Base-by-base conservation (phyloP, 352 stramenopile species). In the Phytophthora pisi region DNA sequence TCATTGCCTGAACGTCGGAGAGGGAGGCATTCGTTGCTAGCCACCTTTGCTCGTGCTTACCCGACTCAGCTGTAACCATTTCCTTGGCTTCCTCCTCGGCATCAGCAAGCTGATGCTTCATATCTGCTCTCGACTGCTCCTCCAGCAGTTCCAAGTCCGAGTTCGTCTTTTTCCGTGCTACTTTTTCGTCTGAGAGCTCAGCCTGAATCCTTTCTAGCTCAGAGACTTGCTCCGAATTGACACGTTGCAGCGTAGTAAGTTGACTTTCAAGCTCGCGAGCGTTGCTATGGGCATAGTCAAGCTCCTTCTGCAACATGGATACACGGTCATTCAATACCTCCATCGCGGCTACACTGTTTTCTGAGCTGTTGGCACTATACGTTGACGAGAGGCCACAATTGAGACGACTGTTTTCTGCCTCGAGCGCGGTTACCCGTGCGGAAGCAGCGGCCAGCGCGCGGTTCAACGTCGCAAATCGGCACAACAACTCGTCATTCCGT, bases 381-480 rank as follows among this genome's bases (percentile, higher is more conserved):
- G 26, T 28, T 4, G 38, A 38, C 23, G 5, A 15, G 6, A 18
- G 1, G 4, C 18, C 42, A 18, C 7, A 31, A 24, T 38, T 40
- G 20, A 64, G 60, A 61, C 57, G 40, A 63, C 15, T 15, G 38
- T 66, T 72, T 64, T 72, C 59, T 49, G 26, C 28, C 45, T 68
- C 59, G 7, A 68, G 49, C 16, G 13, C 36, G 2, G 38, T 51
- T 3, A 66, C 38, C 40, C 64, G 30, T 47, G 31, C 51, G 4
- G 40, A 46, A 30, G 57, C 51, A 43, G 51, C 28, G 24, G 64
- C 45, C 18, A 71, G 46, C 4, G 42, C 45, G 5, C 24, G 57
- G 51, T 67, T 71, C 11, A 62, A 30, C 4, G 50, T 38, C 23
- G 64, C 62, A 58, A 81, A 74, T 42, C 31, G 31, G 8, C 46